Evolutionary conservation across 2,329 filamentous ascomycete species (phyloP), one percentile per base, ranked within the genome.

Genomic region (Epichloe hybrida): DNA sequence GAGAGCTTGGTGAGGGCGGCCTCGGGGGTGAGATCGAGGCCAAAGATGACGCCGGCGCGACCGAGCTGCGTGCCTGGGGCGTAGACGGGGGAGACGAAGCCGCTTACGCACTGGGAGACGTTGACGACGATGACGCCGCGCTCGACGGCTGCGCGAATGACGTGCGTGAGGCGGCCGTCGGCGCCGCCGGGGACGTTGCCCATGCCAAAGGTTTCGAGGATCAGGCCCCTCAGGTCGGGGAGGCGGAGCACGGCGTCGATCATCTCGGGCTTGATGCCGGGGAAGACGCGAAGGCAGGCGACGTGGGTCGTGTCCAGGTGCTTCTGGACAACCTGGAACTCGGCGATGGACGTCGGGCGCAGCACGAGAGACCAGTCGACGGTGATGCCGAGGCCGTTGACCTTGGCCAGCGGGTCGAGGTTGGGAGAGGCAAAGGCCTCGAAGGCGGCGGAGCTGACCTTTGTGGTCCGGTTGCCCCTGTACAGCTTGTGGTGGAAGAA

Each of bases 401-500:
- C 87, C 46, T 81, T 82, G 40, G 88, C 90, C 51, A 96, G 72
- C 3, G 90, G 87, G 36, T 84, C 79, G 58, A 81, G 80, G 65
- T 95, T 96, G n/a, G 90, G 90, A 44, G 84, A 88, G 52, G 82
- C 84, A 65, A 96, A 96, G 6, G 88, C 90, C 52, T 87, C 82
- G 63, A 94, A 95, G 50, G 86, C 81, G 52, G 86, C 87, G 5
- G 89, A 86, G 13, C 88, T 90, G 35, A 94, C 81, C 66, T 96
- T 96, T 55, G 87, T 93, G 9, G 86, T 83, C 53, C 90, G 76
- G 67, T 95, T 95, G 15, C 90, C 90, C 27, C 90, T 81, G 69
- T 90, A 94, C 20, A 96, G 77, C 57, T 83, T 88, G 70, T 94
- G 86, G 67, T 93, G 88, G 74, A 96, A 96, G 72, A 94, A 95